Base-by-base conservation (phyloP, 1,284 basidiomycete species). In the Afroboletus lepidellus region DNA sequence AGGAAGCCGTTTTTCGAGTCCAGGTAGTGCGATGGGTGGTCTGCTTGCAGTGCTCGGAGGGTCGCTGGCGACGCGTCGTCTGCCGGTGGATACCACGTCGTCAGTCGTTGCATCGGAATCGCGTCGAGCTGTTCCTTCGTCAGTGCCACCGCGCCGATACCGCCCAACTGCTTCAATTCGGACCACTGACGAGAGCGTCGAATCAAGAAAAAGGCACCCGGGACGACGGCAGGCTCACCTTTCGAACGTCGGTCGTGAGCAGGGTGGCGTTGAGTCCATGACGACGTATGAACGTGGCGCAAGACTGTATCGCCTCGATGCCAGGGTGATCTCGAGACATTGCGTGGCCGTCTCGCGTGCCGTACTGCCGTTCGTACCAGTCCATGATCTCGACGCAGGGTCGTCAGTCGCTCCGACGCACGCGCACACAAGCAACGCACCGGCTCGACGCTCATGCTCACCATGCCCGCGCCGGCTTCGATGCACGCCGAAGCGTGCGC, bases 401-500 rank as follows among this genome's bases (percentile, higher is more conserved):
- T 27, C 30, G 32, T 52, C 25, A 51, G 30, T 48, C 27, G 44
- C 23, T 18, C 32, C 45, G 12, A 39, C n/a, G 29, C 5, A 12
- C n/a, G 8, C 25, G 32, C 20, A 11, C 24, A 21, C 18, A 30
- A 12, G 21, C n/a, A 20, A 62, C 81, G 67, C 51, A 84, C 83
- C 56, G 66, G 65, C 27, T 67, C 69, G 44, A 83, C 74, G 39
- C 75, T 69, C 59, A 86, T 73, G 21, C 77, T 79, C 29, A 85
- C 67, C 41, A 72, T 66, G 7, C 71, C 67, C 18, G 77, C 75
- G 3, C 74, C 74, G 2, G 80, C 75, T 58, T 78, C 78, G 23
- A 75, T 74, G 54, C 84, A 86, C 6, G 74, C 71, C 23, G 72
- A 71, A 8, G 78, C 81, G 53, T 85, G 84, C n/a, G 69, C 58